phyloP scores from a whole-genome alignment of 2,329 filamentous ascomycete genomes.

The Hirsutella minnesotensis region DNA sequence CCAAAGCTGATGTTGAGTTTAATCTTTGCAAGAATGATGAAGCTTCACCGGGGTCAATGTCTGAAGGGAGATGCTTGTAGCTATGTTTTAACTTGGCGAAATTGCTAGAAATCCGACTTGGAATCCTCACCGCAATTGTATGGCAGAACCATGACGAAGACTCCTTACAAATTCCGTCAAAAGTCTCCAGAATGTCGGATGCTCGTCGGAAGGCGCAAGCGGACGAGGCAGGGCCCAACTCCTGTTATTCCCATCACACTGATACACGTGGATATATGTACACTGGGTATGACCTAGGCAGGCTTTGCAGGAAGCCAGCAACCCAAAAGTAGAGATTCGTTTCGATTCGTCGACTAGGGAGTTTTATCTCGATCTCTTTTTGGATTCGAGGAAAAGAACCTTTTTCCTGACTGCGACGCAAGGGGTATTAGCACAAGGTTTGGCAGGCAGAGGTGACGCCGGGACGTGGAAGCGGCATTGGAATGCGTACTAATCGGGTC shows the following conservation, averaged over 20 bases:
- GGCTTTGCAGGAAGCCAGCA: not conserved
- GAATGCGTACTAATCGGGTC: constrained; percentile 75
- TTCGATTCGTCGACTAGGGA: not conserved
- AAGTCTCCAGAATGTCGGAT: too few relatives aligned
- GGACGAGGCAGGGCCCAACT: constrained; percentile 14
- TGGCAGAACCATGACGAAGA: too few relatives aligned
- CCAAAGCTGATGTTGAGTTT: too few relatives aligned
- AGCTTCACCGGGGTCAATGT: too few relatives aligned
- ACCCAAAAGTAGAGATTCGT: not conserved
- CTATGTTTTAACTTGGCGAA: too few relatives aligned
- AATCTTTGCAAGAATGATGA: too few relatives aligned
- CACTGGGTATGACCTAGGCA: not conserved
- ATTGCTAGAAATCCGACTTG: too few relatives aligned
- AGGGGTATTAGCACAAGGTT: too few relatives aligned
- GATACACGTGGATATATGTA: constrained; percentile 12
- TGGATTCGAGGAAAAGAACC: constrained; percentile 90
- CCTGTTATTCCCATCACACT: constrained; percentile 17
- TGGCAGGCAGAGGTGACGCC: not conserved
- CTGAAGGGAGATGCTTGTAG: too few relatives aligned
- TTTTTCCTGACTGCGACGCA: constrained; percentile 78
- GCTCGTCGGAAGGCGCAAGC: constrained; percentile 1
- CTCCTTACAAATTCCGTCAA: too few relatives aligned
- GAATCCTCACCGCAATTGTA: too few relatives aligned
- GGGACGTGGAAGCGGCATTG: too few relatives aligned
- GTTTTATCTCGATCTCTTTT: constrained; percentile 55